Percentiles rank a stretch among this genome's conserved stretches.
phyloP scores from a whole-genome alignment of 2,329 filamentous ascomycete genomes.

The Fusarium mundagurra region DNA sequence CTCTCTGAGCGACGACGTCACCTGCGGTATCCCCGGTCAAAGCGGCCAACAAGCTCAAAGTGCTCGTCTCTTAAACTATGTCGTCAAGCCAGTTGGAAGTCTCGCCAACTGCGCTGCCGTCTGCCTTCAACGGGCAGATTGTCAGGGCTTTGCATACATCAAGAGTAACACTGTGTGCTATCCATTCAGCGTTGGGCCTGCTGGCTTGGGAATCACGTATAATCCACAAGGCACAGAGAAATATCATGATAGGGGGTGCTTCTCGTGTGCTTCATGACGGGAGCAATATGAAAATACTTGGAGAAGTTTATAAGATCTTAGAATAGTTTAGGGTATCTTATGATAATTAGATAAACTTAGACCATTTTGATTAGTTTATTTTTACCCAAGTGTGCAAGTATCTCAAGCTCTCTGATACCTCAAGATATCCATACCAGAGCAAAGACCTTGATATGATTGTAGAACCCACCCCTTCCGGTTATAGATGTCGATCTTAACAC shows the following conservation, averaged over 20 bases:
- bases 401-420: background rate
- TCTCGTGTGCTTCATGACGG: slow-evolving; percentile 12
- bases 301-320: background rate
- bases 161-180: slow-evolving; percentile 20
- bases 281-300: background rate
- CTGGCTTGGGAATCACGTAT: slow-evolving; percentile 21
- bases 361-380: background rate
- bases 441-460: no score
- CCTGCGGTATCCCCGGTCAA: slow-evolving; percentile 26
- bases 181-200: slow-evolving; percentile 12
- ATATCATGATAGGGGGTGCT: slow-evolving; percentile 34
- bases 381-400: fast-evolving
- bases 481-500: background rate
- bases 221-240: background rate
- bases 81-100: slow-evolving; percentile 30
- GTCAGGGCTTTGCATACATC: slow-evolving; percentile 24
- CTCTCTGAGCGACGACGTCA: slow-evolving; percentile 19
- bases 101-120: slow-evolving; percentile 19
- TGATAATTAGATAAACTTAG: background rate
- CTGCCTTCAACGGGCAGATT: slow-evolving; percentile 24
- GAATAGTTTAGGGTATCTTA: background rate
- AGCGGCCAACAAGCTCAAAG: slow-evolving; percentile 28
- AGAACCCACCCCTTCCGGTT: background rate
- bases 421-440: background rate
- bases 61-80: slow-evolving; percentile 4